phyloP scores from a whole-genome alignment of 2,329 filamentous ascomycete genomes.

The Domatiomyces catenatus region DNA sequence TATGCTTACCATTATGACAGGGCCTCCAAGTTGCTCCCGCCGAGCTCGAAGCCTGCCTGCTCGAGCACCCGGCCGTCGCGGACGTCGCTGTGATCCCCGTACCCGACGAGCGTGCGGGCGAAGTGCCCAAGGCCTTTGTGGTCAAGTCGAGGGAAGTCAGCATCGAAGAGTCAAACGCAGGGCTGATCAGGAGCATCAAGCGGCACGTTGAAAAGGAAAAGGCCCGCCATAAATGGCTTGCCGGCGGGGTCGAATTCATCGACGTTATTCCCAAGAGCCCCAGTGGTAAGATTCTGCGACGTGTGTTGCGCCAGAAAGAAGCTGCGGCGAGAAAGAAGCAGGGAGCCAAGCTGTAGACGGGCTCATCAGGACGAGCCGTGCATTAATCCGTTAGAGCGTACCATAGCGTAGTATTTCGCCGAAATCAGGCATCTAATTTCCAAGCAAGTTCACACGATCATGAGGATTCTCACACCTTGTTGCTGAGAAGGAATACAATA shows the following conservation, averaged over 20 bases:
- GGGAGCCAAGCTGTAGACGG: conserved; percentile 49
- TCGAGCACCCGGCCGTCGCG: conserved; percentile 58
- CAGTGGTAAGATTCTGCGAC: conserved; percentile 47
- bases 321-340: conserved; percentile 48
- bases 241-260: conserved; percentile 44
- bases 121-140: conserved; percentile 49
- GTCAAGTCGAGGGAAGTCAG: conserved; percentile 41
- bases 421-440: too few species aligned
- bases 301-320: conserved; percentile 57
- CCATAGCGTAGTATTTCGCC: too few species aligned
- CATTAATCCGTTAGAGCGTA: not conserved
- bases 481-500: too few species aligned
- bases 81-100: conserved; percentile 68
- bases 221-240: conserved; percentile 47
- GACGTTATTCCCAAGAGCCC: conserved; percentile 46
- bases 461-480: too few species aligned
- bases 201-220: conserved; percentile 47
- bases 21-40: conserved; percentile 71
- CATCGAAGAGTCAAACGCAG: conserved; percentile 37
- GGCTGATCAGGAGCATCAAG: conserved; percentile 35
- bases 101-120: conserved; percentile 46
- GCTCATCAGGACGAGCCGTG: not conserved
- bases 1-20: conserved; percentile 25
- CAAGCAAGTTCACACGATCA: too few species aligned
- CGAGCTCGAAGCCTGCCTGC: conserved; percentile 65